Conservation (phyloP, 306 rosid genomes). For the Oemleria cerasiformis region DNA sequence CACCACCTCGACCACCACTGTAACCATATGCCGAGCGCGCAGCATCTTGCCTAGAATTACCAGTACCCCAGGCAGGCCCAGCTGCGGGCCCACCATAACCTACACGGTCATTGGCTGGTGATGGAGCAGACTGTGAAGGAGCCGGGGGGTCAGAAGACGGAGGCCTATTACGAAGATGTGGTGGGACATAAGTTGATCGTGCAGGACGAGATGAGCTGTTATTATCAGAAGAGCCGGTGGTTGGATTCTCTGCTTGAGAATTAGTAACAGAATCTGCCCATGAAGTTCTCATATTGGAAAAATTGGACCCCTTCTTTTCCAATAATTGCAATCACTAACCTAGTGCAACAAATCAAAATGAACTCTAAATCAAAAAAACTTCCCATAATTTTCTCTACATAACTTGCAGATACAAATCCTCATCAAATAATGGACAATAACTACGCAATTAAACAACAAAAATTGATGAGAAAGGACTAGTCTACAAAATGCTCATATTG, state of each 20-base stretch:
- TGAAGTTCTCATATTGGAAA: constrained; percentile 52
- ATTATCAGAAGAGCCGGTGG: constrained; percentile 32
- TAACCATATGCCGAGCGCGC: constrained; percentile 42
- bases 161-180: constrained; percentile 68
- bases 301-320: constrained; percentile 24
- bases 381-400: constrained; percentile 21
- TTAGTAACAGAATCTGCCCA: constrained; percentile 73
- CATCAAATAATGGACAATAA: constrained; percentile 5
- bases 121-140: constrained; percentile 23
- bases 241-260: constrained; percentile 37
- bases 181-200: constrained; percentile 62
- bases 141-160: constrained; percentile 40
- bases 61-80: constrained; percentile 39
- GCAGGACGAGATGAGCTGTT: constrained; percentile 34
- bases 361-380: constrained; percentile 26
- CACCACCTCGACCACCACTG: constrained; percentile 28
- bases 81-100: constrained; percentile 38
- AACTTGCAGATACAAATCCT: constrained; percentile 23
- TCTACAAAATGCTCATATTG: not conserved
- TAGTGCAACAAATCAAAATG: constrained; percentile 7
- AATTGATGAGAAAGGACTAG: not conserved
- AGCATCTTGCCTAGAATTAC: constrained; percentile 36
- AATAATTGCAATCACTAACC: constrained; percentile 14
- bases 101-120: constrained; percentile 28
- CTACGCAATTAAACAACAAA: not conserved